Conservation (phyloP, 108 stramenopile species). For the Ochromonas danica region DNA sequence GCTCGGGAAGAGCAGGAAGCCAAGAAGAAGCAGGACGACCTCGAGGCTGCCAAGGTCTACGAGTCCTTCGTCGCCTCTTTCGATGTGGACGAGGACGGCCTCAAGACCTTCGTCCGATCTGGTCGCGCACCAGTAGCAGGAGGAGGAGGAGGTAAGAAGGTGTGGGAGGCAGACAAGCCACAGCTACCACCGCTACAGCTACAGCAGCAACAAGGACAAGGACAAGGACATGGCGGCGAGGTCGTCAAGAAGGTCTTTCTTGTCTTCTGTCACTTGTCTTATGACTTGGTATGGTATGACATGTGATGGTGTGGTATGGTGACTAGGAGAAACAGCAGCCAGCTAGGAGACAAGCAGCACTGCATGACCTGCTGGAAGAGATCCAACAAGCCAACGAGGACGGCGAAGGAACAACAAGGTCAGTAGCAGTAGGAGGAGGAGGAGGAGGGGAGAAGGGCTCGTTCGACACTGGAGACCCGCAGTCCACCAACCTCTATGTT, state of each 20-base stretch:
- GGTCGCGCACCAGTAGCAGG: too few relatives aligned
- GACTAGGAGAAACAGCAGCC: too few relatives aligned
- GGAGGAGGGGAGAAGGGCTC: conserved; percentile 3
- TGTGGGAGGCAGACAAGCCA: too few relatives aligned
- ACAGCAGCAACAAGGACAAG: too few relatives aligned
- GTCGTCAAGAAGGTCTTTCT: too few relatives aligned
- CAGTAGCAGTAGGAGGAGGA: neutral
- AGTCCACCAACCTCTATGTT: conserved; percentile 33
- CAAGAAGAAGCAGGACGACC: conserved; percentile 51
- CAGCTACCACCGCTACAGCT: too few relatives aligned
- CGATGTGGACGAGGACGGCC: conserved; percentile 27
- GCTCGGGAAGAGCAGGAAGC: conserved; percentile 47
- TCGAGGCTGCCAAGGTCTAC: conserved; percentile 53
- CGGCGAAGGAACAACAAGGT: neutral
- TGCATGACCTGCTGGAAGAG: neutral
- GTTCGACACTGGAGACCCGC: conserved; percentile 31
- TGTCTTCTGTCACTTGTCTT: too few relatives aligned
- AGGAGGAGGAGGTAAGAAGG: too few relatives aligned
- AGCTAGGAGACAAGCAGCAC: too few relatives aligned
- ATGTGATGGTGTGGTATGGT: too few relatives aligned
- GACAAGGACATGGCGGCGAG: too few relatives aligned
- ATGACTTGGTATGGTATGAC: too few relatives aligned
- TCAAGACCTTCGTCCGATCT: neutral
- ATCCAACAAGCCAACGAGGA: neutral
- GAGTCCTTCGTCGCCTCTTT: conserved; percentile 54